A percentile compares a stretch with the other conserved stretches of the same genome.
phyloP scores from a whole-genome alignment of 2,329 filamentous ascomycete genomes.

The Colletotrichum navitas region DNA sequence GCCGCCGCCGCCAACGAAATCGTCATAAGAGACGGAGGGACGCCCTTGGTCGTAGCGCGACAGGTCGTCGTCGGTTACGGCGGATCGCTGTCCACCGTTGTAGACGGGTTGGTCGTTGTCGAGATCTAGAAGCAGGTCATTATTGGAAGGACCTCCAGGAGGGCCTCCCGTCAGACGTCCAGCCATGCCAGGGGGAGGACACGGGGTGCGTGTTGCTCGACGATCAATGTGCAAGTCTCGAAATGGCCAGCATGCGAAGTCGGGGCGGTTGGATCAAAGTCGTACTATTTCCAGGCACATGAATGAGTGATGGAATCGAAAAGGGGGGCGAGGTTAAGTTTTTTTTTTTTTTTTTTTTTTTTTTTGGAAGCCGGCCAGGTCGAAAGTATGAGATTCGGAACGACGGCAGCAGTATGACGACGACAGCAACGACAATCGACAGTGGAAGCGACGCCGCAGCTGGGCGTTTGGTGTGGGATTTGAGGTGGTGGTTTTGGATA shows the following conservation, averaged over 20 bases:
- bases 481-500: slow-evolving; percentile 18
- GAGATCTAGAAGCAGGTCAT: slow-evolving; percentile 80
- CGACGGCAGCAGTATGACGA: slow-evolving; percentile 12
- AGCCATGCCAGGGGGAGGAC: slow-evolving; percentile 68
- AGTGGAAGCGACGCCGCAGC: slow-evolving; percentile 27
- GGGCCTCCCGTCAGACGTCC: slow-evolving; percentile 65
- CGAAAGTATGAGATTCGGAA: background rate
- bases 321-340: slow-evolving; percentile 1
- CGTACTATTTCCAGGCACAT: slow-evolving; percentile 30
- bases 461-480: slow-evolving; percentile 32
- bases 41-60: slow-evolving; percentile 78
- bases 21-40: slow-evolving; percentile 93
- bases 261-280: slow-evolving; percentile 20
- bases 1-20: slow-evolving; percentile 82
- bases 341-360: background rate
- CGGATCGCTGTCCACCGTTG: slow-evolving; percentile 79
- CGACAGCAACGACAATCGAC: slow-evolving; percentile 11
- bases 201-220: slow-evolving; percentile 48
- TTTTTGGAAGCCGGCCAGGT: slow-evolving; percentile 34
- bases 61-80: slow-evolving; percentile 85
- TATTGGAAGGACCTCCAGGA: slow-evolving; percentile 62
- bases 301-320: slow-evolving; percentile 36
- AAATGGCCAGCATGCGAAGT: slow-evolving; percentile 50
- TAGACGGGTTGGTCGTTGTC: slow-evolving; percentile 80
- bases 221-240: slow-evolving; percentile 46